A percentile compares a stretch with the other conserved stretches of the same genome.
These are phyloP conservation scores for Penicillium janthinellum DNA, from an alignment of 2,329 filamentous ascomycete genomes.

Conservation along the genomic window DNA sequence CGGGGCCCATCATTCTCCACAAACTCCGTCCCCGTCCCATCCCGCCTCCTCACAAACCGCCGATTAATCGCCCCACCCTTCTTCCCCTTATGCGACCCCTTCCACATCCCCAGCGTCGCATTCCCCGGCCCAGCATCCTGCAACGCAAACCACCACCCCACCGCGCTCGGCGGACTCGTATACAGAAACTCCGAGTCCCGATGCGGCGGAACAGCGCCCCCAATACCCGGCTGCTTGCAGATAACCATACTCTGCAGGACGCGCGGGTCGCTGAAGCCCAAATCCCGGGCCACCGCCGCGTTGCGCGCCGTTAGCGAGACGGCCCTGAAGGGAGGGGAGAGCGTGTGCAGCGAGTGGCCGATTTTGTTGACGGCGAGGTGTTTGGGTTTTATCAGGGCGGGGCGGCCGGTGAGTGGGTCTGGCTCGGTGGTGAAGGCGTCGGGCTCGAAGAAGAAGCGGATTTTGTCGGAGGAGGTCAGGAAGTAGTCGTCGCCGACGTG, in stretches of 20 bases:
- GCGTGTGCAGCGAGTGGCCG: conserved; percentile 72
- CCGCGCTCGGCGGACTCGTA: conserved; percentile 81
- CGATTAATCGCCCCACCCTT: conserved; percentile 68
- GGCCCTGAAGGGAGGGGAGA: conserved; percentile 66
- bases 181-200: conserved; percentile 93
- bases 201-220: conserved; percentile 85
- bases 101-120: conserved; percentile 84
- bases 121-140: conserved; percentile 88
- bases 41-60: conserved; percentile 70
- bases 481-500: conserved; percentile 97
- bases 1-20: conserved; percentile 65
- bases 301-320: conserved; percentile 53
- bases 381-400: conserved; percentile 75
- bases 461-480: conserved; percentile 82
- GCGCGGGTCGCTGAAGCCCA: conserved; percentile 76
- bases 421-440: conserved; percentile 60
- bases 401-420: conserved; percentile 50
- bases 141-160: conserved; percentile 96
- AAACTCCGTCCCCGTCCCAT: conserved; percentile 65
- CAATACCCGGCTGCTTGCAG: conserved; percentile 96
- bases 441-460: conserved; percentile 97
- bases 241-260: conserved; percentile 96
- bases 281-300: conserved; percentile 65
- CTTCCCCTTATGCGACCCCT: conserved; percentile 66
- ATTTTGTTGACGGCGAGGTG: conserved; percentile 86